Evolutionary conservation across 208 protist species (phyloP), one percentile per base, ranked within the genome.

Genomic region (Lotmaria passim): DNA sequence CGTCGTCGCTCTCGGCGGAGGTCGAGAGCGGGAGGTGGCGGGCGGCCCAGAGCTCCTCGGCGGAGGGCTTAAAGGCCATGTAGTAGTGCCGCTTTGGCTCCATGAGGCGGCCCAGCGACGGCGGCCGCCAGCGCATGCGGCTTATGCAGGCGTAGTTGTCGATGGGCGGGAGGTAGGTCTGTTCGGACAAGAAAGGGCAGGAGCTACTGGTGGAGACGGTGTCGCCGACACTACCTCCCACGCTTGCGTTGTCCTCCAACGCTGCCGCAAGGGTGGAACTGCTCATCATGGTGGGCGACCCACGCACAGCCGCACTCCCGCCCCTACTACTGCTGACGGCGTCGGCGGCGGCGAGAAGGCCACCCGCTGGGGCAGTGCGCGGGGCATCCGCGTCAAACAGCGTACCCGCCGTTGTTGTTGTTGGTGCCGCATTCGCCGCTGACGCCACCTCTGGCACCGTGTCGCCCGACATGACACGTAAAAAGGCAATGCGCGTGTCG

Each of bases 401-500:
- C 28, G 17, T 28, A 51, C 44, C 46, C 62, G 30, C 44, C 33
- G 66, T 17, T 3, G 34, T 41, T 38, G 11, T 39, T 30, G n/a
- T n/a, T n/a, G n/a, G n/a, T n/a, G n/a, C n/a, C n/a, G n/a, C n/a
- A n/a, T n/a, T n/a, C n/a, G n/a, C n/a, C n/a, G n/a, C n/a, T n/a
- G 33, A 36, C 4, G 28, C 23, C 31, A 11, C n/a, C 46, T 26
- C 46, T 6, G 30, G 11, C 21, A 63, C 53, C 14, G 56, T 23
- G 36, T 48, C 50, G 28, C 48, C 58, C 4, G 59, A 47, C 59
- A 61, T 66, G 12, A 65, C 73, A 10, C 71, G 73, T 36, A 92
- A 73, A 57, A 94, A 96, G 28, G 77, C 71, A 24, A 96, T 81
- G 36, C 83, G 80, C 23, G 82, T 90, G 58, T 91, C 79, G 15